Evolutionary conservation across 306 rosid species (phyloP), one percentile per base, ranked within the genome.

Genomic region (Cyclanthera cordifolia): DNA sequence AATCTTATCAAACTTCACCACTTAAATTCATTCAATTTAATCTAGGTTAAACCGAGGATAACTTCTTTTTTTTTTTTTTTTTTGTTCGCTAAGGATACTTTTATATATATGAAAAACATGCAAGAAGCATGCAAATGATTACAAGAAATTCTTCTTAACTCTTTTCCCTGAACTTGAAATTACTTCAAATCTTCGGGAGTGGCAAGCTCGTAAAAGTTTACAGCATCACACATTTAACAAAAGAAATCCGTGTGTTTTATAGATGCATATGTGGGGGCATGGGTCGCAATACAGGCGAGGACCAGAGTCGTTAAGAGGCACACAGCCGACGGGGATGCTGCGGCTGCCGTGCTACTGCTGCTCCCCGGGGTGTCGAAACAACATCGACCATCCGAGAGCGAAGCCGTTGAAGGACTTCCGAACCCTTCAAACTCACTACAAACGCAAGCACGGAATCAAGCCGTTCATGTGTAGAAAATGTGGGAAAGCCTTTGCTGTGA

Each of bases 191-290:
- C 28, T 9, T 1, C 48, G 3, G n/a, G n/a, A n/a, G 11, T 41
- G 14, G 2, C 13, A 41, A 41, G 47, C 3, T 41, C 0, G 48
- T 10, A 10, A 43, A 43, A 43, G n/a, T 15, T 11, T 3, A 43
- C 15, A 12, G 15, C 43, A 43, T 10, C 48, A 43, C 0, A 45
- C n/a, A 13, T 7, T 9, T 49, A n/a, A 49, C 20, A 49, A 49
- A 16, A 48, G 7, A 49, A 14, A 47, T 54, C 9, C 4, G 3
- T 7, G n/a, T n/a, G n/a, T 0, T 5, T 46, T 49, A 16, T 66
- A 92, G 97, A 92, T 92, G 97, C 97, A 92, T 78, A 92, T 92
- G 97, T 92, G 97, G 97, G 97, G 97, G 81, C 97, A 92, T 82
- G 97, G 97, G 43, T 92, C 97, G 20, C 97, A 92, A 41, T 92